Percentiles rank a stretch among this genome's conserved stretches.
These are phyloP conservation scores for Dactylellina leptospora DNA, from an alignment of 2,329 filamentous ascomycete genomes.

Conservation along the genomic window DNA sequence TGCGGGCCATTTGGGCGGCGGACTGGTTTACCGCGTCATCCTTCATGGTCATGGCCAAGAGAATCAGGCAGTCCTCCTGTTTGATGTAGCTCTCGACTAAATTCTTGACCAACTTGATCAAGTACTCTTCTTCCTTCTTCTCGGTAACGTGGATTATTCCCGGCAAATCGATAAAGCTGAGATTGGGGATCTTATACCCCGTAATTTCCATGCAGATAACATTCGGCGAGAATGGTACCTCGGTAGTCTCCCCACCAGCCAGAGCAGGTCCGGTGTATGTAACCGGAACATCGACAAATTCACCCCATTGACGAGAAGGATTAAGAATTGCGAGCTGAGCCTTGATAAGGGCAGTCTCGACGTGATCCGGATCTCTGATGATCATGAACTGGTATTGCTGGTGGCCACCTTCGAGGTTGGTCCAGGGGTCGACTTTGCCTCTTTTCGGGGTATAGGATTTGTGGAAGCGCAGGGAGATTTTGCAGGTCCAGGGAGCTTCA, in stretches of 20 bases:
- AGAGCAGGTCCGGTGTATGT: conserved; percentile 9
- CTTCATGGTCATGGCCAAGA: conserved; percentile 57
- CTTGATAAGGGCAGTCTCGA: conserved; percentile 55
- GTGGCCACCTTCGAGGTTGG: conserved; percentile 50
- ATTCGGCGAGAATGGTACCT: conserved; percentile 57
- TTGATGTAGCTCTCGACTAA: conserved; percentile 56
- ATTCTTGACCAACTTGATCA: conserved; percentile 56
- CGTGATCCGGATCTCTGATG: conserved; percentile 53
- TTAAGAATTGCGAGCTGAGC: conserved; percentile 56
- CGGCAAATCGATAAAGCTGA: conserved; percentile 57
- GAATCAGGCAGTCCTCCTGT: conserved; percentile 56
- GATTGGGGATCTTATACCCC: conserved; percentile 55
- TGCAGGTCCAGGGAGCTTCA: conserved; percentile 54
- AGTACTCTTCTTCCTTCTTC: conserved; percentile 56
- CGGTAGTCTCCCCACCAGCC: conserved; percentile 29
- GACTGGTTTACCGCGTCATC: conserved; percentile 57
- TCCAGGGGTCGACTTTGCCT: conserved; percentile 54
- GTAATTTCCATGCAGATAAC: conserved; percentile 57
- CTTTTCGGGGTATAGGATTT: conserved; percentile 53
- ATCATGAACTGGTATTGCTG: conserved; percentile 54
- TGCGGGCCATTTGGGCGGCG: conserved; percentile 55
- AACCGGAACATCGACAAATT: conserved; percentile 47
- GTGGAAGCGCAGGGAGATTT: conserved; percentile 56
- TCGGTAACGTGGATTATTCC: conserved; percentile 57
- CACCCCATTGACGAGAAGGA: conserved; percentile 54